Percentiles rank a stretch among this genome's conserved stretches.
phyloP scores from a whole-genome alignment of 257 asterid genomes.

The Scutellaria barbata region DNA sequence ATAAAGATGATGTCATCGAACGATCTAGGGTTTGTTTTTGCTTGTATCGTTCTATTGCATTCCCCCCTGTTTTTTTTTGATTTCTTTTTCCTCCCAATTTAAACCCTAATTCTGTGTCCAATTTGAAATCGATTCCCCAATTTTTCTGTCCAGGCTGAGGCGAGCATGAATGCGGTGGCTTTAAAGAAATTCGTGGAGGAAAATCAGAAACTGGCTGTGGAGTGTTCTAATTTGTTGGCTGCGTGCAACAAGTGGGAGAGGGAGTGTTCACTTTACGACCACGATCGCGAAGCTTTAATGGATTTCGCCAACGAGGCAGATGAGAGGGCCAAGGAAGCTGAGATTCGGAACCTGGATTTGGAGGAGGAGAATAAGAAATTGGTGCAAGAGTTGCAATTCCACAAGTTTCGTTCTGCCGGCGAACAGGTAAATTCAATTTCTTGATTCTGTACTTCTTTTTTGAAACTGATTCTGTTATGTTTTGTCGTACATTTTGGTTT shows the following conservation, averaged over 20 bases:
- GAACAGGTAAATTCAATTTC: slow-evolving; percentile 52
- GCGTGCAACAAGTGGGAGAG: slow-evolving; percentile 86
- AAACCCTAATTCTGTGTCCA: neutral
- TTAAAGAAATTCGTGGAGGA: slow-evolving; percentile 94
- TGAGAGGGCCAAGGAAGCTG: slow-evolving; percentile 86
- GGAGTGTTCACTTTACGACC: slow-evolving; percentile 87
- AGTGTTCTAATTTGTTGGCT: slow-evolving; percentile 70
- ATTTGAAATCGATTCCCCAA: neutral
- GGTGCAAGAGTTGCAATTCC: slow-evolving; percentile 59
- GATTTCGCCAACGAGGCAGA: slow-evolving; percentile 97
- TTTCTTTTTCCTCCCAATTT: slow-evolving; percentile 12
- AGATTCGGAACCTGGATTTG: slow-evolving; percentile 56
- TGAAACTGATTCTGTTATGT: neutral
- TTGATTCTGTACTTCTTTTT: slow-evolving; percentile 1
- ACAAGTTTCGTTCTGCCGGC: slow-evolving; percentile 46
- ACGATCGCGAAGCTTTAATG: slow-evolving; percentile 92
- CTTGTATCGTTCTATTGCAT: too few relatives aligned
- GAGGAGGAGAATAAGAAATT: slow-evolving; percentile 66
- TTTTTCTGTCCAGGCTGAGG: slow-evolving; percentile 63
- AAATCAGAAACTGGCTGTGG: slow-evolving; percentile 81
- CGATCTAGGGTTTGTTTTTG: slow-evolving; percentile 67
- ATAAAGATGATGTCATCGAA: slow-evolving; percentile 67
- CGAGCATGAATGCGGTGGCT: slow-evolving; percentile 89
- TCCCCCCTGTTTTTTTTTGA: neutral
- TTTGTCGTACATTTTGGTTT: neutral